phyloP scores from a whole-genome alignment of 129 eudicot species.

The Artemisia tridentata region DNA sequence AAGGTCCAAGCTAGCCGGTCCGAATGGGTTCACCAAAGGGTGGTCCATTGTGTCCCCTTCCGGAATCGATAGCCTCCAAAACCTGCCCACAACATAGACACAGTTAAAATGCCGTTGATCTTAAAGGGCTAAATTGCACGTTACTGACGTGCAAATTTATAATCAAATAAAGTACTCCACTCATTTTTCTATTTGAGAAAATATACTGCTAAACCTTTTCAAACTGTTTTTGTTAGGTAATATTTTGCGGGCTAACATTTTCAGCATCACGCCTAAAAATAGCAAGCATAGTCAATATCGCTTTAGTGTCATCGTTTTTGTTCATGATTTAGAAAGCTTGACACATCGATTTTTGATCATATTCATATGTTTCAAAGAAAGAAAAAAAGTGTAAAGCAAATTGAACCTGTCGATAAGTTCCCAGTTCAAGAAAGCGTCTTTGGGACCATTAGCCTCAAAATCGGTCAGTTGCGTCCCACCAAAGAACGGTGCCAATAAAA shows the following conservation, averaged over 20 bases:
- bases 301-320: too few species aligned
- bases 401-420: slow-evolving; percentile 73
- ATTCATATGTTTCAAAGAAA: background rate
- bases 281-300: too few species aligned
- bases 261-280: too few species aligned
- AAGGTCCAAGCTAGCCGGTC: slow-evolving; percentile 56
- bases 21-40: slow-evolving; percentile 69
- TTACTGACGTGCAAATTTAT: too few species aligned
- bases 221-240: too few species aligned
- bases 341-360: too few species aligned
- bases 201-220: too few species aligned
- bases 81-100: slow-evolving; percentile 32
- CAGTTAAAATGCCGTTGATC: background rate
- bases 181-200: too few species aligned
- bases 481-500: slow-evolving; percentile 72
- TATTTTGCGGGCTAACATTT: too few species aligned
- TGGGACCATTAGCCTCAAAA: slow-evolving; percentile 71
- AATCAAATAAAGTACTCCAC: too few species aligned
- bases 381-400: background rate
- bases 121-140: background rate
- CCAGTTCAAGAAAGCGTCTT: slow-evolving; percentile 70
- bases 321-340: too few species aligned
- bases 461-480: slow-evolving; percentile 65
- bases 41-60: slow-evolving; percentile 63
- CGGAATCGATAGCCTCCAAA: slow-evolving; percentile 78